These are phyloP conservation scores for Lachnum nothofagi DNA, from an alignment of 2,329 filamentous ascomycete genomes.

Conservation along the genomic window DNA sequence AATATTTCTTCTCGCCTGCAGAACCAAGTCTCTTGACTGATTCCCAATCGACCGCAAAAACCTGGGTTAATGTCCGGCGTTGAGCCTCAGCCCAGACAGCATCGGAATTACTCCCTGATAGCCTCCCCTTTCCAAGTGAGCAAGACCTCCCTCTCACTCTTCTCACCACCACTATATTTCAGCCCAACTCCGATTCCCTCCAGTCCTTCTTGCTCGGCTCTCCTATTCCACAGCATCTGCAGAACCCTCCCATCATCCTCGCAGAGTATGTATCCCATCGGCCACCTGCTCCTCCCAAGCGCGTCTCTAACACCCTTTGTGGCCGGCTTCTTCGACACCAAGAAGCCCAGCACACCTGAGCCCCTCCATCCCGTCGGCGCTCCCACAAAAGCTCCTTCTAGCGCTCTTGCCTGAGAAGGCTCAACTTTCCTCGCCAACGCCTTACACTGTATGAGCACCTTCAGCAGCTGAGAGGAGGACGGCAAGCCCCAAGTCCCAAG, in stretches of 20 bases:
- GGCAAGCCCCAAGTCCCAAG: slow-evolving; percentile 65
- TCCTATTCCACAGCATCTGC: slow-evolving; percentile 70
- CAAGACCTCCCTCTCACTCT: slow-evolving; percentile 39
- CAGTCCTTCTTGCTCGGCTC: slow-evolving; percentile 57
- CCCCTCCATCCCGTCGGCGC: slow-evolving; percentile 70
- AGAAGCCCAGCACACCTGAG: slow-evolving; percentile 59
- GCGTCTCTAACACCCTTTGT: slow-evolving; percentile 76
- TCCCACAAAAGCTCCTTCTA: slow-evolving; percentile 71
- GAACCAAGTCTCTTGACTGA: too few species aligned
- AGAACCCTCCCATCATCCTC: slow-evolving; percentile 51
- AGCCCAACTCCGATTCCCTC: slow-evolving; percentile 52
- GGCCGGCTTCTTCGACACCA: slow-evolving; percentile 64
- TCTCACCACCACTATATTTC: slow-evolving; percentile 36
- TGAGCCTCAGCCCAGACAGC: too few species aligned
- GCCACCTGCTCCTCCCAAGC: slow-evolving; percentile 59
- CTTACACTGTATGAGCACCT: slow-evolving; percentile 65
- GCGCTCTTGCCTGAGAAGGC: slow-evolving; percentile 63
- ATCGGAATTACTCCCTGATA: too few species aligned
- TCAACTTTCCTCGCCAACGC: slow-evolving; percentile 45
- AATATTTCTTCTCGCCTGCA: too few species aligned
- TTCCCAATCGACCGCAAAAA: too few species aligned
- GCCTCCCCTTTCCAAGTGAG: slow-evolving; percentile 47
- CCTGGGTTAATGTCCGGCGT: too few species aligned
- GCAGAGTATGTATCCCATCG: slow-evolving; percentile 67
- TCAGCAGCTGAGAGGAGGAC: slow-evolving; percentile 37